Evolutionary conservation across 805 yeast genomes (phyloP).

Genomic region (Pichia phayaonensis): DNA sequence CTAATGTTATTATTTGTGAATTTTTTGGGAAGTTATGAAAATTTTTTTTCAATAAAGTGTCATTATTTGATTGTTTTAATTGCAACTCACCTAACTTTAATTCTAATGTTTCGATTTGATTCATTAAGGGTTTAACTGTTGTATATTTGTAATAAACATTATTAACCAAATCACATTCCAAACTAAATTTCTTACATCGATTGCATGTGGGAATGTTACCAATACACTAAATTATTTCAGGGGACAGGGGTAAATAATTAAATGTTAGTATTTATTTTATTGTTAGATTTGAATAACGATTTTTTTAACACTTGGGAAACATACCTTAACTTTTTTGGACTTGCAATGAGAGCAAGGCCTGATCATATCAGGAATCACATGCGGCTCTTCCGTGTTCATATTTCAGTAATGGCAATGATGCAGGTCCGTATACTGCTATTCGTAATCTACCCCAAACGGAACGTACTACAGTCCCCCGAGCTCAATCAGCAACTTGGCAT

Average conservation of each 20-base stretch:
- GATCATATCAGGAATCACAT: slow-evolving; percentile 12
- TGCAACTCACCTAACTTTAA: slow-evolving; percentile 2
- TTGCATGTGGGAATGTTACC: slow-evolving; percentile 18
- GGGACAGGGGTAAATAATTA: too few species aligned
- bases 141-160: slow-evolving; percentile 18
- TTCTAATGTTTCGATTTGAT: slow-evolving; percentile 12
- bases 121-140: slow-evolving; percentile 14
- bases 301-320: slow-evolving; percentile 1
- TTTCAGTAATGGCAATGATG: background rate
- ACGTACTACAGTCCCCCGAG: too few species aligned
- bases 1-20: slow-evolving; percentile 9
- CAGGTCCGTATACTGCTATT: too few species aligned
- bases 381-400: background rate
- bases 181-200: slow-evolving; percentile 15
- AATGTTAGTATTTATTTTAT: background rate
- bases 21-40: background rate
- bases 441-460: too few species aligned
- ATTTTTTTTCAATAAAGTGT: background rate
- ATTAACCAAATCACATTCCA: slow-evolving; percentile 15
- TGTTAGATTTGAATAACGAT: background rate
- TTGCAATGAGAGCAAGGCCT: slow-evolving; percentile 20
- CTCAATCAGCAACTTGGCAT: too few species aligned
- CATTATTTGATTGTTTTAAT: background rate
- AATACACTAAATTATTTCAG: slow-evolving; percentile 13
- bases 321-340: slow-evolving; percentile 19